Conservation (phyloP, 2,329 filamentous ascomycete genomes). For the Xylariales sp. region DNA sequence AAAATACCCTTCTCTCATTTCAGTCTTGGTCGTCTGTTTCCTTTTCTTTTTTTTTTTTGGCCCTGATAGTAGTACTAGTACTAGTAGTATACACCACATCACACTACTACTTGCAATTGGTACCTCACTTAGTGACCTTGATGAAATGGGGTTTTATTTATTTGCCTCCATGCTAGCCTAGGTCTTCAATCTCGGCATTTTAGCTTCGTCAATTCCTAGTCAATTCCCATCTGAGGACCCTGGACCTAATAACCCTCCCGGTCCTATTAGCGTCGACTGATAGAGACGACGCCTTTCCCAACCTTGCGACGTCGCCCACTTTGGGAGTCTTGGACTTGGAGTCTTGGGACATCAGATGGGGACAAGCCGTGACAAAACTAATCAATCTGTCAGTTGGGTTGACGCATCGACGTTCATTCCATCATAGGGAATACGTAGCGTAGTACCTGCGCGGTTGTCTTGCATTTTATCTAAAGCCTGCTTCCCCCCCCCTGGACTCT, state of each 20-base stretch:
- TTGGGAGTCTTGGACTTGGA: constrained; percentile 34
- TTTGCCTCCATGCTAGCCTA: constrained; percentile 40
- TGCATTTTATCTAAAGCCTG: constrained; percentile 47
- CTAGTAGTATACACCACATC: not conserved
- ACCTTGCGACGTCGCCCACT: constrained; percentile 41
- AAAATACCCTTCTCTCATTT: not conserved
- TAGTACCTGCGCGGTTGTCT: constrained; percentile 33
- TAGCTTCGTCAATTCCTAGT: constrained; percentile 39
- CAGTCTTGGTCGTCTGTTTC: constrained; percentile 14
- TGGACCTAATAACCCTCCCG: constrained; percentile 46
- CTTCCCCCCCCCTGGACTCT: constrained; percentile 27
- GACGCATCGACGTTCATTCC: constrained; percentile 48
- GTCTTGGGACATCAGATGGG: constrained; percentile 29
- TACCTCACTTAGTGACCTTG: constrained; percentile 29
- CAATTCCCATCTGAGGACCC: constrained; percentile 44
- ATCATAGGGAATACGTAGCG: constrained; percentile 44
- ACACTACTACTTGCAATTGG: constrained; percentile 9
- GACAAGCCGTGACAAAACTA: constrained; percentile 40
- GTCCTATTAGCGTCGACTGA: constrained; percentile 23
- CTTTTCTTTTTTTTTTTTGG: constrained; percentile 32
- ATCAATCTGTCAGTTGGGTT: constrained; percentile 50
- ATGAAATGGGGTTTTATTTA: constrained; percentile 28
- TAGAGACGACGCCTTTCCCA: constrained; percentile 32
- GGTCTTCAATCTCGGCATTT: constrained; percentile 43
- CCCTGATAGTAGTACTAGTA: not conserved